Base-by-base conservation (phyloP, 2,329 filamentous ascomycete species). In the Blumeria hordei region DNA sequence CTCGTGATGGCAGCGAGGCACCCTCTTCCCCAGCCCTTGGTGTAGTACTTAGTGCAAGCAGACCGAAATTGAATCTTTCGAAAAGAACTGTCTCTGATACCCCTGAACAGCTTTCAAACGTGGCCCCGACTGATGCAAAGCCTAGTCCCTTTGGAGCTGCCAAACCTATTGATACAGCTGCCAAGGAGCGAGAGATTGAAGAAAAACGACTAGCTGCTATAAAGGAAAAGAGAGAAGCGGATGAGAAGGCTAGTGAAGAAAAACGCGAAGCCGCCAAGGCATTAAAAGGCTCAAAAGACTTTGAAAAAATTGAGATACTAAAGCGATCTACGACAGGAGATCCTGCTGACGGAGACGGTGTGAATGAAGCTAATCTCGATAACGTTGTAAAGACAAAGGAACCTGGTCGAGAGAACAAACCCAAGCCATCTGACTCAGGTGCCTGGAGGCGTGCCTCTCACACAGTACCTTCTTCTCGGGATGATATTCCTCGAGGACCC, bases 141-240 rank as follows among this genome's bases (percentile, higher is more conserved):
- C 77, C 88, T 32, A 96, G 83, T 68, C 88, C 88, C 43, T 98
- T 98, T 66, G 92, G 92, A 63, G 88, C 85, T 58, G 92, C 92
- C 56, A 81, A 84, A 59, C 92, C 92, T 55, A 94, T 96, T 62
- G 88, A 98, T 69, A 96, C 90, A 50, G 85, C 86, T 49, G 77
- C 88, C 12, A 81, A 85, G 60, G 90, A 96, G 71, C 83, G 81
- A 63, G 82, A 93, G 67, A 80, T 98, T 56, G 90, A 93, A 64
- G 87, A 94, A 71, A 94, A 87, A 75, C 77, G 84, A 60, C 73
- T 84, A 63, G 73, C 85, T 57, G 76, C 77, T 6, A 59, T 88
- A 32, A 80, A 80, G 59, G 81, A 92, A 68, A 94, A 93, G 77
- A 85, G 82, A 65, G 86, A 80, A 54, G 80, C 81, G 60, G 74